These are phyloP conservation scores for Gossypium lobatum DNA, from an alignment of 441 rosid species.

Conservation along the genomic window DNA sequence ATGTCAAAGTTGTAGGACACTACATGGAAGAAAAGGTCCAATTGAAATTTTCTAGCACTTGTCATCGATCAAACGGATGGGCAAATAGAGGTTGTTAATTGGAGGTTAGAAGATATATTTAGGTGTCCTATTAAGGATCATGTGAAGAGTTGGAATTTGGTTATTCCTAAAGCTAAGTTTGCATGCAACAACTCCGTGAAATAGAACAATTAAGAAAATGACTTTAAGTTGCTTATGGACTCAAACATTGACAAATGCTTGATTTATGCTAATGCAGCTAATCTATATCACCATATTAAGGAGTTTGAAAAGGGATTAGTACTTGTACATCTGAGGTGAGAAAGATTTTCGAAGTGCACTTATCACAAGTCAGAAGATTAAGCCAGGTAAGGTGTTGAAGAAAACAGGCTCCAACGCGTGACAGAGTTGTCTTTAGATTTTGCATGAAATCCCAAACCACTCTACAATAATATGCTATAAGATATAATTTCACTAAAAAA, in stretches of 20 bases:
- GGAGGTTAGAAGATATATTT: not conserved
- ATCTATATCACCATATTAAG: not conserved
- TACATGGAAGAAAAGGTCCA: not conserved
- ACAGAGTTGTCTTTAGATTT: not conserved
- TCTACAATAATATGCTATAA: not conserved
- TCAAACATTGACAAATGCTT: not conserved
- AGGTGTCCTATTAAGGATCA: not conserved
- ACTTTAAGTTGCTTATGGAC: not conserved
- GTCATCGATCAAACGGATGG: not conserved
- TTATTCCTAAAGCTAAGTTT: not conserved
- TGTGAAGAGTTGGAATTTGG: not conserved
- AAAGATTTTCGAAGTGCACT: not conserved
- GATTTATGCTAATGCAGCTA: not conserved
- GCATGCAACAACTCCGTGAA: not conserved
- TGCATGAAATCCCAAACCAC: not conserved
- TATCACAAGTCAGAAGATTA: not conserved
- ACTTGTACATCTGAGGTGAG: not conserved
- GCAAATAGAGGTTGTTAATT: not conserved
- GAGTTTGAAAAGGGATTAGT: not conserved
- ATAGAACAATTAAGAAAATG: not conserved
- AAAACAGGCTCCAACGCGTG: not conserved
- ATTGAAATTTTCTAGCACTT: not conserved
- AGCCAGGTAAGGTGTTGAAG: not conserved
- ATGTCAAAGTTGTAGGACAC: not conserved
- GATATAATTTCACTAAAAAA: not conserved